A percentile compares a stretch with the other conserved stretches of the same genome.
Evolutionary conservation across 1,284 basidiomycete species (phyloP).

Genomic region (Leccinum pallidistipes): DNA sequence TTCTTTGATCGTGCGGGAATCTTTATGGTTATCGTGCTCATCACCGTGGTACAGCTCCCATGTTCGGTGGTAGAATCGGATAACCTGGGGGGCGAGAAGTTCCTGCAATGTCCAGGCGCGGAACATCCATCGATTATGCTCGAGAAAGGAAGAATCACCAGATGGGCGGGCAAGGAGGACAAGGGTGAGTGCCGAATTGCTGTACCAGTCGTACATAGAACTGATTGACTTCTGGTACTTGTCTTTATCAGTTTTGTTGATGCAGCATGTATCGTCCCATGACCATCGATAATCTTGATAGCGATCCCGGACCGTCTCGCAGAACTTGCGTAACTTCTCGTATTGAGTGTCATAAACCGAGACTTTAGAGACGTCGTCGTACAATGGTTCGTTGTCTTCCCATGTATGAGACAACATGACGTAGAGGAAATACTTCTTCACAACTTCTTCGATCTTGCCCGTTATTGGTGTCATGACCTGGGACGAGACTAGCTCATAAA

Average conservation of each 20-base stretch:
- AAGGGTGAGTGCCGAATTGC: slow-evolving; percentile 17
- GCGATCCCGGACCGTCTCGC: slow-evolving; percentile 4
- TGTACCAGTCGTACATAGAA: slow-evolving; percentile 26
- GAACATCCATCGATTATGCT: slow-evolving; percentile 19
- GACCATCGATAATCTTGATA: slow-evolving; percentile 6
- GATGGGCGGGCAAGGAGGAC: slow-evolving; percentile 8
- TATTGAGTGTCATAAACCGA: slow-evolving; percentile 8
- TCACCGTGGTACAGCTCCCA: slow-evolving; percentile 9
- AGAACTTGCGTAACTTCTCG: slow-evolving; percentile 16
- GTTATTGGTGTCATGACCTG: neutral
- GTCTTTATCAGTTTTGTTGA: slow-evolving; percentile 5
- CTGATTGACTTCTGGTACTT: slow-evolving; percentile 9
- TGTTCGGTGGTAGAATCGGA: slow-evolving; percentile 14
- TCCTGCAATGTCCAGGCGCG: slow-evolving; percentile 22
- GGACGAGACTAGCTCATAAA: slow-evolving; percentile 11
- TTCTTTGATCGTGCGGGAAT: neutral
- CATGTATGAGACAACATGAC: slow-evolving; percentile 27
- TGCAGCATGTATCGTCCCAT: slow-evolving; percentile 19
- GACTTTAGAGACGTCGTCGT: slow-evolving; percentile 3
- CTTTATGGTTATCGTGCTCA: slow-evolving; percentile 11
- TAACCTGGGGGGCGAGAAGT: slow-evolving; percentile 11
- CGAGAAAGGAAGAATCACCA: neutral
- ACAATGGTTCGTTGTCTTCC: slow-evolving; percentile 14
- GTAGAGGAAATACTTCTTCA: slow-evolving; percentile 18
- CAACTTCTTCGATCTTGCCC: slow-evolving; percentile 1